Base-by-base conservation (phyloP, 2,329 filamentous ascomycete genomes). In the Lasiodiplodia sp. region DNA sequence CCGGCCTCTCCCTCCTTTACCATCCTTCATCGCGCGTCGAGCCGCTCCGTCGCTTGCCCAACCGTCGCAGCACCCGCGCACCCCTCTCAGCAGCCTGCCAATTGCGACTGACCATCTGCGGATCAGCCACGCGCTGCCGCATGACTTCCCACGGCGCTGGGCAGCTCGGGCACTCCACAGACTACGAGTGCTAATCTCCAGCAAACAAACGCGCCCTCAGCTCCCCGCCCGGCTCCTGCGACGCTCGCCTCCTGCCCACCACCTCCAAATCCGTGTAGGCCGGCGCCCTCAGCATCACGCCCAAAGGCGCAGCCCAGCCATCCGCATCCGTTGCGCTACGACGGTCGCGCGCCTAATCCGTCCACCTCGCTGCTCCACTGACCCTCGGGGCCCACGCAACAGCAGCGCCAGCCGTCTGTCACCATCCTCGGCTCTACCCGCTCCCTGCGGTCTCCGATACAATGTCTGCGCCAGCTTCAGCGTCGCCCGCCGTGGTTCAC, bases 401-500 rank as follows among this genome's bases (percentile, higher is more conserved):
- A 31, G 71, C 72, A 52, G 44, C 31, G 44, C 60, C 60, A 64
- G 60, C 23, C 34, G 60, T 25, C 65, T 69, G 25, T 67, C 64
- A 53, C 52, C 60, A 38, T 34, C 28, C 44, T 37, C 31, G 23
- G 44, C 28, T 60, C 66, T 64, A 51, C 55, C 67, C 70, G 71
- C 73, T 72, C 76, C 76, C 71, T 77, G 77, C 21, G 16, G 76
- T 72, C 73, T 68, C 72, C 73, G 70, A 72, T 75, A 63, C 71
- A 72, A 78, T 80, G 79, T 77, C 78, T 68, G 73, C 78, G 56
- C 73, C 77, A 52, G 75, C 76, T 64, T 74, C 79, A 69, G 78
- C 84, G 68, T 81, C 81, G 69, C 83, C 84, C 56, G 80, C 84
- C 58, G 80, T 78, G 49, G 77, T 77, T 67, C 77, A 77, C 72